These are phyloP conservation scores for Blumeriella jaapii DNA, from an alignment of 2,329 filamentous ascomycete species.

Conservation along the genomic window DNA sequence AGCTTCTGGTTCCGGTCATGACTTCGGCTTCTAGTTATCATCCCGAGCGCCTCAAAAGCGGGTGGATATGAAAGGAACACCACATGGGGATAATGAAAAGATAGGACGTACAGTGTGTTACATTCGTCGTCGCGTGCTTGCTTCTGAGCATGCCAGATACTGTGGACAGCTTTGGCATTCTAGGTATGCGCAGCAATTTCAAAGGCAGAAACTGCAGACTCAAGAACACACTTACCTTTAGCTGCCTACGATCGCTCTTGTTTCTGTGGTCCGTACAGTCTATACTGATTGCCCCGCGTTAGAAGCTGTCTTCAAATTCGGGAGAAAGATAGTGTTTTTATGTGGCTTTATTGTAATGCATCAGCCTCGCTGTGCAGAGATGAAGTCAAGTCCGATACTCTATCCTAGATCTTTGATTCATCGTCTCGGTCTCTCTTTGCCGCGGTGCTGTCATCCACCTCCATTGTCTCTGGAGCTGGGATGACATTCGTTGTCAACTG, in stretches of 20 bases:
- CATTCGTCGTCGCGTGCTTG: conserved; percentile 34
- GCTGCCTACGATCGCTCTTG: conserved; percentile 32
- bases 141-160: conserved; percentile 40
- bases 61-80: conserved; percentile 40
- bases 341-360: too few relatives aligned
- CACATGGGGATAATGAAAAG: conserved; percentile 37
- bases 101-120: conserved; percentile 37
- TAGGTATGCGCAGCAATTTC: too few relatives aligned
- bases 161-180: conserved; percentile 25
- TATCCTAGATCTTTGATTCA: too few relatives aligned
- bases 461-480: too few relatives aligned
- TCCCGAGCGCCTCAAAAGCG: too few relatives aligned
- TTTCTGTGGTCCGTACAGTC: conserved; percentile 34
- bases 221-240: conserved; percentile 30
- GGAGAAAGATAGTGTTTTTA: conserved; percentile 9
- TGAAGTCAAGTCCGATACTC: too few relatives aligned
- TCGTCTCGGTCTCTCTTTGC: neutral
- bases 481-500: too few relatives aligned
- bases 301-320: conserved; percentile 12
- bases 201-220: conserved; percentile 23
- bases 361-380: too few relatives aligned
- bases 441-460: neutral
- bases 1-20: too few relatives aligned
- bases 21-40: too few relatives aligned
- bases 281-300: conserved; percentile 29